A percentile compares a stretch with the other conserved stretches of the same genome.
phyloP scores from a whole-genome alignment of 257 asterid genomes.

The Solanum lignicaule region DNA sequence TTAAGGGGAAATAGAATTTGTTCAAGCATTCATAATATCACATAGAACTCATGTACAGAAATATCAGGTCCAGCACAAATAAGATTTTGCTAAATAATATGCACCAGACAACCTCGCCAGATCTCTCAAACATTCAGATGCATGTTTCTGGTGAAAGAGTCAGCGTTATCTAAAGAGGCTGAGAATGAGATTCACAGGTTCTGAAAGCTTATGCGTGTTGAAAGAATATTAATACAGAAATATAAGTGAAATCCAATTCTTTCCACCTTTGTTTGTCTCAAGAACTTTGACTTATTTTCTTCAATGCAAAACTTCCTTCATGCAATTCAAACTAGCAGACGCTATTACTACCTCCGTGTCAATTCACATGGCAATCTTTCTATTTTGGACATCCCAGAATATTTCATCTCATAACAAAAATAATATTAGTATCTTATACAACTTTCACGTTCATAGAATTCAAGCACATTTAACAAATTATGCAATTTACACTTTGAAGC shows the following conservation, averaged over 20 bases:
- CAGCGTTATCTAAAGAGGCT: not conserved
- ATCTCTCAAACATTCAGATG: not conserved
- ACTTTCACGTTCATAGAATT: not conserved
- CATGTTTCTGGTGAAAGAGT: not conserved
- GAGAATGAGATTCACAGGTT: not conserved
- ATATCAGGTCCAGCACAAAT: not conserved
- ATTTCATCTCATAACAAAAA: not conserved
- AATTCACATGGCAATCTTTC: not conserved
- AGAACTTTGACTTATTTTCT: not conserved
- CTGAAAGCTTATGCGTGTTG: not conserved
- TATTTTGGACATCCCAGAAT: not conserved
- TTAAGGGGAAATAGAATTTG: not conserved
- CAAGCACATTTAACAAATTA: not conserved
- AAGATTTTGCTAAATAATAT: not conserved
- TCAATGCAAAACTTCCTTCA: not conserved
- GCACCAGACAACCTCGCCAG: not conserved
- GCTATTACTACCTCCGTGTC: not conserved
- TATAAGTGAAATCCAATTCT: not conserved
- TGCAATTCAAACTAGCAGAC: not conserved
- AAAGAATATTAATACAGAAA: not conserved
- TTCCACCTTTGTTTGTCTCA: not conserved
- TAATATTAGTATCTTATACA: not conserved
- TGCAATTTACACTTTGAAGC: not conserved
- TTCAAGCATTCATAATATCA: not conserved
- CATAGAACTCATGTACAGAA: not conserved